These are phyloP conservation scores for Trichoderma simmonsii DNA, from an alignment of 2,329 filamentous ascomycete genomes.

Conservation along the genomic window DNA sequence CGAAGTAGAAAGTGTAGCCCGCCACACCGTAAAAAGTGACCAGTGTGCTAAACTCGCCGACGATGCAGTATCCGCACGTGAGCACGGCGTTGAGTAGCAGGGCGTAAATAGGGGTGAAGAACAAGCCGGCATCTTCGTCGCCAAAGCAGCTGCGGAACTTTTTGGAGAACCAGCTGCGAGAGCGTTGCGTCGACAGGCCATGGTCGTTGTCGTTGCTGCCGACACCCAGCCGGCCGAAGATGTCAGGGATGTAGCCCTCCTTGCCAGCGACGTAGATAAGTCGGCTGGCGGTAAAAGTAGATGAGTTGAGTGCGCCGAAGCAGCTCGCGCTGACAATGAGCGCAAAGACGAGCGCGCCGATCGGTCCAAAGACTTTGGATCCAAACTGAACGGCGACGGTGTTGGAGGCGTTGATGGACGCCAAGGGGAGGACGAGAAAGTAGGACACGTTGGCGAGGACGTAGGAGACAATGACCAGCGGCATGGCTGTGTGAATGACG, in stretches of 20 bases:
- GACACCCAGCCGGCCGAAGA: conserved; percentile 82
- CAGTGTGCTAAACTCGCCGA: conserved; percentile 88
- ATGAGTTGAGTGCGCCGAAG: conserved; percentile 91
- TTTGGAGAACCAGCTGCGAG: conserved; percentile 56
- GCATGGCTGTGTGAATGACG: conserved; percentile 95
- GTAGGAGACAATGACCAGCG: conserved; percentile 86
- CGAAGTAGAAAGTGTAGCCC: conserved; percentile 95
- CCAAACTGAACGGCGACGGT: conserved; percentile 97
- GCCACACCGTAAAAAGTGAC: conserved; percentile 97
- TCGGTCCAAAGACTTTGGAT: conserved; percentile 78
- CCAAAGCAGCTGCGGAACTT: conserved; percentile 62
- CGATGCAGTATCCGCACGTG: conserved; percentile 72
- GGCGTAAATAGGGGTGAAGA: conserved; percentile 91
- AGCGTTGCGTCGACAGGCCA: conserved; percentile 43
- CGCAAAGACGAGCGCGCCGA: conserved; percentile 79
- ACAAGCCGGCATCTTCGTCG: conserved; percentile 75
- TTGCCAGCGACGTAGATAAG: conserved; percentile 93
- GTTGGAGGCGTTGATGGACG: conserved; percentile 79
- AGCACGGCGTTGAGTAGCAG: conserved; percentile 76
- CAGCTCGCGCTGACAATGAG: conserved; percentile 88
- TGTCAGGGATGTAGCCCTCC: conserved; percentile 82
- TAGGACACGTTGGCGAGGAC: conserved; percentile 89
- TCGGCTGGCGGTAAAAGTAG: conserved; percentile 87
- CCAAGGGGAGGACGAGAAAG: conserved; percentile 84
- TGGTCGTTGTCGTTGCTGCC: conserved; percentile 41